These are phyloP conservation scores for Aegilops sharonensis DNA, from an alignment of 176 grass and related monocot species.

Conservation along the genomic window DNA sequence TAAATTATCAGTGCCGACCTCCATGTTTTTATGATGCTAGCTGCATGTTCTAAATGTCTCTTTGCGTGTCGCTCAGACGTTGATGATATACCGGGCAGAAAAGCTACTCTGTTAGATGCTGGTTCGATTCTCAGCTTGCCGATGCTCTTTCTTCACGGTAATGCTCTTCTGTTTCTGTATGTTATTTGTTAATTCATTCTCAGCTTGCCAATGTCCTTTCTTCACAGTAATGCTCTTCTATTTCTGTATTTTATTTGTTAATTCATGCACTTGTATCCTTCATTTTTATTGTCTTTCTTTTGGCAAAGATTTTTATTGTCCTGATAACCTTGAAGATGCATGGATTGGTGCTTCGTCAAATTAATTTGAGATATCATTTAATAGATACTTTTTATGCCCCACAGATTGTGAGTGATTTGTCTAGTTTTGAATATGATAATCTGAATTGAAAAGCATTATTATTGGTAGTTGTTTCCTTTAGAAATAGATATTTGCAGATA, in stretches of 20 bases:
- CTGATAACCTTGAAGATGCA: slow-evolving; percentile 7
- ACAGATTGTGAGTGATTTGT: neutral
- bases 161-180: slow-evolving; percentile 19
- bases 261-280: neutral
- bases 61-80: slow-evolving; percentile 59
- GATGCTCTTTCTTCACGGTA: slow-evolving; percentile 87
- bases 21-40: neutral
- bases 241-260: slow-evolving; percentile 15
- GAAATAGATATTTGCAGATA: neutral
- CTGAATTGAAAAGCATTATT: neutral
- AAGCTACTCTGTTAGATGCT: slow-evolving; percentile 63
- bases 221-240: slow-evolving; percentile 56
- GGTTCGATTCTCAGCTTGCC: slow-evolving; percentile 67
- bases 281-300: neutral
- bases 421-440: neutral
- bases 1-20: slow-evolving; percentile 32
- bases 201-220: slow-evolving; percentile 76
- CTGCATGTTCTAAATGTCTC: slow-evolving; percentile 28
- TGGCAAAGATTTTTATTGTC: neutral
- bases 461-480: neutral
- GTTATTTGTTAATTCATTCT: slow-evolving; percentile 26
- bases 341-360: neutral
- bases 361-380: neutral
- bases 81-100: slow-evolving; percentile 72
- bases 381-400: neutral